Evolutionary conservation across 2,329 filamentous ascomycete genomes (phyloP).

Genomic region (Penicillium sp.): DNA sequence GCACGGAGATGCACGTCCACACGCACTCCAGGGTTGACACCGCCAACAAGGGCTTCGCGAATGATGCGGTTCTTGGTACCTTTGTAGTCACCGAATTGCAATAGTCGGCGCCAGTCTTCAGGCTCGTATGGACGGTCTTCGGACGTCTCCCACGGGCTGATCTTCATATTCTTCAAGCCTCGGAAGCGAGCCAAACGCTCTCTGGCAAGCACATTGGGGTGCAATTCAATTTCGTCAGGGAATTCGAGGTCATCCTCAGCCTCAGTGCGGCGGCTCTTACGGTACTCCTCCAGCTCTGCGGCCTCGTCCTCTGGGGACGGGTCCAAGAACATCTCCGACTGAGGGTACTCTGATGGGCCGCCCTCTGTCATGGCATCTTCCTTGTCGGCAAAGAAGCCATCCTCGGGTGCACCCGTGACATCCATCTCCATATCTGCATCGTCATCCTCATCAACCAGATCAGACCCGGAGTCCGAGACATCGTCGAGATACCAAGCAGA

Average conservation of each 20-base stretch:
- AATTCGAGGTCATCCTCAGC: constrained; percentile 91
- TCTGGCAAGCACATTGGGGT: constrained; percentile 79
- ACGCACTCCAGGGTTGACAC: constrained; percentile 78
- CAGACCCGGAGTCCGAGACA: constrained; percentile 81
- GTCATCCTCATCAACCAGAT: constrained; percentile 74
- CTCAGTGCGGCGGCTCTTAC: constrained; percentile 74
- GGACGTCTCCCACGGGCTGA: constrained; percentile 83
- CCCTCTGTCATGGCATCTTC: constrained; percentile 68
- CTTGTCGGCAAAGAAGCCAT: constrained; percentile 67
- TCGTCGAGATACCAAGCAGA: constrained; percentile 89
- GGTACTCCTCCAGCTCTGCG: constrained; percentile 77
- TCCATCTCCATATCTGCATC: constrained; percentile 60
- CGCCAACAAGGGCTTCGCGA: constrained; percentile 84
- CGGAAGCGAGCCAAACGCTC: constrained; percentile 86
- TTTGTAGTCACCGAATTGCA: constrained; percentile 88
- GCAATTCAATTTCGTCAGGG: constrained; percentile 94
- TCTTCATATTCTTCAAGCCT: constrained; percentile 86
- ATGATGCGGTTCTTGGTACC: constrained; percentile 74
- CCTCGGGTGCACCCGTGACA: constrained; percentile 69
- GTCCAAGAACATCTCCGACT: constrained; percentile 89
- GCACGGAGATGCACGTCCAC: constrained; percentile 75
- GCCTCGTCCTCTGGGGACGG: constrained; percentile 80
- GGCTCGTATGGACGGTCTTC: constrained; percentile 87
- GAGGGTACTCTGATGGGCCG: constrained; percentile 84
- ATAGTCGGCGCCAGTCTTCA: constrained; percentile 81